These are phyloP conservation scores for Exophiala sp. DNA, from an alignment of 2,329 filamentous ascomycete genomes.

Conservation along the genomic window DNA sequence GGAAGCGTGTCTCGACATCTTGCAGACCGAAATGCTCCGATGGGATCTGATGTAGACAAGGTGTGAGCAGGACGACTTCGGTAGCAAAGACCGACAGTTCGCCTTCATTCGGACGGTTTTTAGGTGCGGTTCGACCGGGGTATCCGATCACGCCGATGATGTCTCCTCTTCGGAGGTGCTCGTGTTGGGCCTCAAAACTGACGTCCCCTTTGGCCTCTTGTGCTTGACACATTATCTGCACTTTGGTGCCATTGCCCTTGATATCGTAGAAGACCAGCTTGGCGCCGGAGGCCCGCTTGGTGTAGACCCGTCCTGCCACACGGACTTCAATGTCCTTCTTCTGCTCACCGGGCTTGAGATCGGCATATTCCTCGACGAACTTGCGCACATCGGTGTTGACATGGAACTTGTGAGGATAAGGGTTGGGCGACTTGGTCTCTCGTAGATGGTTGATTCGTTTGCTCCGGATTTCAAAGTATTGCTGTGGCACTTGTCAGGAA, in stretches of 20 bases:
- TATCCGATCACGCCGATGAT: constrained; percentile 83
- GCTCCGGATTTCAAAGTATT: constrained; percentile 96
- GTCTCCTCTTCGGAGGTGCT: constrained; percentile 82
- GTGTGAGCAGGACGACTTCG: constrained; percentile 77
- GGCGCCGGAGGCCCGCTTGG: constrained; percentile 70
- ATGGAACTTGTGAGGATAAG: constrained; percentile 92
- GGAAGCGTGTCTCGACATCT: constrained; percentile 87
- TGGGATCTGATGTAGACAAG: constrained; percentile 85
- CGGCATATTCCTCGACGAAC: constrained; percentile 69
- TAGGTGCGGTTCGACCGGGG: constrained; percentile 78
- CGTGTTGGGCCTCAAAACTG: constrained; percentile 80
- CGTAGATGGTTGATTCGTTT: constrained; percentile 71
- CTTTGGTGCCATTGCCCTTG: constrained; percentile 64
- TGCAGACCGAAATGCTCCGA: constrained; percentile 91
- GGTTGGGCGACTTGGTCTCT: constrained; percentile 67
- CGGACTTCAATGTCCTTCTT: constrained; percentile 68
- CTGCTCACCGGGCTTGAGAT: constrained; percentile 79
- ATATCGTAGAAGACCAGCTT: constrained; percentile 93
- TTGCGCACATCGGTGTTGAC: constrained; percentile 75
- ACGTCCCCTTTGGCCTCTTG: constrained; percentile 65
- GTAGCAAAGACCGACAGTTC: constrained; percentile 91
- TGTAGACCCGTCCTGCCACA: constrained; percentile 82
- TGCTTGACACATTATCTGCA: constrained; percentile 89
- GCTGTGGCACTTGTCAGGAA: constrained; percentile 41
- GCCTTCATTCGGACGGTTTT: constrained; percentile 72